phyloP scores from a whole-genome alignment of 768 basidiomycete species.

The Termitomyces sp. region DNA sequence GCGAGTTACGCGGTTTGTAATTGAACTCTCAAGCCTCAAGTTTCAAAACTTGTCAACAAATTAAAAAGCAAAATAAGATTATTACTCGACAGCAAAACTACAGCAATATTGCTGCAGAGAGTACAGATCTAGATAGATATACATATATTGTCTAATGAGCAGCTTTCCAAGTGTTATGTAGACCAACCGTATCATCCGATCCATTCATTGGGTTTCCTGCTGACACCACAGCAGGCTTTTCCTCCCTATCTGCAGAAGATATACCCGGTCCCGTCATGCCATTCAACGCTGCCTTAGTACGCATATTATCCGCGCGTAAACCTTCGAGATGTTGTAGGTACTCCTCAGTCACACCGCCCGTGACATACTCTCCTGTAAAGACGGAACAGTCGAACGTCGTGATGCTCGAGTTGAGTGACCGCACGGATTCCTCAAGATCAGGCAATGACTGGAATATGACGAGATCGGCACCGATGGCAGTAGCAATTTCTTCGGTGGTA shows the following conservation, averaged over 20 bases:
- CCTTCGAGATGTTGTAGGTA: slow-evolving; percentile 76
- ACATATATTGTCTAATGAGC: slow-evolving; percentile 12
- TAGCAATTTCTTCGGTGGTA: slow-evolving; percentile 64
- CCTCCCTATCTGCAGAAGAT: slow-evolving; percentile 12
- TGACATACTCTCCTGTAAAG: slow-evolving; percentile 95
- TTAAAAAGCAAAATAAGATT: not conserved
- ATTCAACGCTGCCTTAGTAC: slow-evolving; percentile 39
- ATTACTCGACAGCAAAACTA: not conserved
- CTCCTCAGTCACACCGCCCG: slow-evolving; percentile 81
- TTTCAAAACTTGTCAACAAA: not conserved
- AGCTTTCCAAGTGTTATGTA: slow-evolving; percentile 68
- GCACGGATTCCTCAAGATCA: slow-evolving; percentile 83
- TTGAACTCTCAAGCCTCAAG: not conserved
- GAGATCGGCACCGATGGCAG: slow-evolving; percentile 88
- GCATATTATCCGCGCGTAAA: slow-evolving; percentile 77
- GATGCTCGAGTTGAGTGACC: slow-evolving; percentile 77
- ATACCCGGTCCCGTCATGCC: slow-evolving; percentile 27
- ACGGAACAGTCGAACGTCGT: slow-evolving; percentile 91
- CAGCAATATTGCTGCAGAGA: slow-evolving; percentile 3
- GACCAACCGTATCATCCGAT: slow-evolving; percentile 71
- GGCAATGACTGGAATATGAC: slow-evolving; percentile 92
- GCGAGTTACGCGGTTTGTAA: not conserved
- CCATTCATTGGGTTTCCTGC: slow-evolving; percentile 50
- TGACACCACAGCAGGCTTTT: slow-evolving; percentile 17
- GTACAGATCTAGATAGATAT: slow-evolving; percentile 9